phyloP scores from a whole-genome alignment of 176 grass and related monocot species.

The Tillandsia leiboldiana region DNA sequence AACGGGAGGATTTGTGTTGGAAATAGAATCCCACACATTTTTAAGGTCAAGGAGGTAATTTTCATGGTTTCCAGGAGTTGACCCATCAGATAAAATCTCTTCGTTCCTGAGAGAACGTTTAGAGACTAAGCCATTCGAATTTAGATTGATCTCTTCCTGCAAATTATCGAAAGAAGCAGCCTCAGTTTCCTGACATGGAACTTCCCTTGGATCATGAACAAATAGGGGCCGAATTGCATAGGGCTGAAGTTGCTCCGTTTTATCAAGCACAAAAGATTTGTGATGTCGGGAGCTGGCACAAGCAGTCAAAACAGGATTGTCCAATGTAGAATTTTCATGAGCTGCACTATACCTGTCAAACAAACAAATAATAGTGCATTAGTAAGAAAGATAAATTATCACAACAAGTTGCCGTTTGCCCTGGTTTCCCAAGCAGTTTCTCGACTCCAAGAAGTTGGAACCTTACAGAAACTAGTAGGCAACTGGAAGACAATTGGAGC shows the following conservation, averaged over 20 bases:
- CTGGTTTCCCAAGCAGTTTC: too few species aligned
- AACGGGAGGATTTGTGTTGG: slow-evolving; percentile 51
- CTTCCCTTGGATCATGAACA: slow-evolving; percentile 67
- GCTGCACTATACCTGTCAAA: slow-evolving; percentile 22
- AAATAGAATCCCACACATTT: slow-evolving; percentile 51
- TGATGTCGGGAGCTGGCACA: slow-evolving; percentile 22
- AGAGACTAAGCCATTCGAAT: slow-evolving; percentile 18
- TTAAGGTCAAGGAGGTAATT: slow-evolving; percentile 33
- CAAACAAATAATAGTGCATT: slow-evolving; percentile 13
- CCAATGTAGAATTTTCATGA: slow-evolving; percentile 21
- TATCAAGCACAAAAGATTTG: slow-evolving; percentile 29
- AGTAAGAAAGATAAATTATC: slow-evolving; percentile 15
- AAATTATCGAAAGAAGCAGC: slow-evolving; percentile 22
- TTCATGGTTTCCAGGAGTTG: slow-evolving; percentile 36
- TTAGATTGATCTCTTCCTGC: slow-evolving; percentile 22
- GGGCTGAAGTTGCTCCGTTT: slow-evolving; percentile 39
- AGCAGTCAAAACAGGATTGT: slow-evolving; percentile 15
- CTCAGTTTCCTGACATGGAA: slow-evolving; percentile 18
- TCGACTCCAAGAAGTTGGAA: background rate
- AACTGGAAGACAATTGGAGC: too few species aligned
- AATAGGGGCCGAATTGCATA: slow-evolving; percentile 56
- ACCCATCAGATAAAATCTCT: slow-evolving; percentile 26
- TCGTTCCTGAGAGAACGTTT: slow-evolving; percentile 2
- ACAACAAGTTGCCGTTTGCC: background rate
- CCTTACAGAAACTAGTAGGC: background rate